Evolutionary conservation across 1,284 basidiomycete genomes (phyloP).

Genomic region (Marasmius fiardii): DNA sequence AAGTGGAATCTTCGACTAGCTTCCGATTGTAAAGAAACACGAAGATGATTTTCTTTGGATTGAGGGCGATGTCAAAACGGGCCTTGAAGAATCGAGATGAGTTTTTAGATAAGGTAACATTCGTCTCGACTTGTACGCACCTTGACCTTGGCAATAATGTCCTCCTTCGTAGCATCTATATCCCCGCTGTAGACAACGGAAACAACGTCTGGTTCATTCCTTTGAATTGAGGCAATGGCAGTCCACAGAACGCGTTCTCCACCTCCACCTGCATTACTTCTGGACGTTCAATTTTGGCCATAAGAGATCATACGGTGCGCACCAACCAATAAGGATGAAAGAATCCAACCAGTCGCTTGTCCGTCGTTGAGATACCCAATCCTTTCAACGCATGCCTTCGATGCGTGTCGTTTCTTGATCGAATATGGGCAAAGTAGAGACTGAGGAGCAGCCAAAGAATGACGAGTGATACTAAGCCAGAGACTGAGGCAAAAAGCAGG

Average conservation of each 20-base stretch:
- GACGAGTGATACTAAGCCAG: background rate
- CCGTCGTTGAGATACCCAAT: background rate
- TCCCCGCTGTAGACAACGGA: constrained; percentile 92
- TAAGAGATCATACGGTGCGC: constrained; percentile 4
- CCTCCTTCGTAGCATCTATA: constrained; percentile 70
- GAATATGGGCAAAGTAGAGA: background rate
- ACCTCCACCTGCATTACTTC: constrained; percentile 94
- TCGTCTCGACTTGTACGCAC: constrained; percentile 35
- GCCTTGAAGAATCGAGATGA: constrained; percentile 41
- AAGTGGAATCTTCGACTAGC: constrained; percentile 80
- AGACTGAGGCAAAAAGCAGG: background rate
- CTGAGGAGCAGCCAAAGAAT: background rate
- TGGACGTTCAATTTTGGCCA: constrained; percentile 25
- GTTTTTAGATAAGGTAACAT: background rate
- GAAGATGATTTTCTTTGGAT: constrained; percentile 67
- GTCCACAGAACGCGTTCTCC: constrained; percentile 97
- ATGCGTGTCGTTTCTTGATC: background rate
- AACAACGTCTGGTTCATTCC: constrained; percentile 67
- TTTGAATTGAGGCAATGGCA: constrained; percentile 80
- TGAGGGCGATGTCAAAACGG: constrained; percentile 80
- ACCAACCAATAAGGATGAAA: constrained; percentile 95
- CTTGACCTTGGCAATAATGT: constrained; percentile 82
- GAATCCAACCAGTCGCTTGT: constrained; percentile 70
- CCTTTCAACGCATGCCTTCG: background rate
- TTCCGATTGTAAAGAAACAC: constrained; percentile 71